Evolutionary conservation across 441 rosid genomes (phyloP), one percentile per base, ranked within the genome.

Genomic region (Flueggea neowawraea): DNA sequence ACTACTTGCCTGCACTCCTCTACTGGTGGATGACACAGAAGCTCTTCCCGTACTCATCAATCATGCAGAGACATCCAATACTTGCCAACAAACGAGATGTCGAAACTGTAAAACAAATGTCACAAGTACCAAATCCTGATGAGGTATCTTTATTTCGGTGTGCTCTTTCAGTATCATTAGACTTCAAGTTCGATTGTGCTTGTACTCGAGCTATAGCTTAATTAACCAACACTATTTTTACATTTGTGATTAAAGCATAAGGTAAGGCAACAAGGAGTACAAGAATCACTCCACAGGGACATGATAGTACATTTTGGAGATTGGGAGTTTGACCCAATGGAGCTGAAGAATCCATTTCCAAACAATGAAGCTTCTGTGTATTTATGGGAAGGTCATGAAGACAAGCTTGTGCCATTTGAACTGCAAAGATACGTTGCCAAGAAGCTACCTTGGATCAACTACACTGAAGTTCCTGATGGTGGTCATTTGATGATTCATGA

Each of bases 11-110:
- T 7, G 78, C 82, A 71, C 60, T 89, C 22, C 64, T 87, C 16
- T 75, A 88, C 72, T 89, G 93, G 96, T 92, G 91, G 91, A 78
- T 87, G 77, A 78, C 84, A 50, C 89, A 87, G 66, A 87, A 83
- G 54, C 68, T 70, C 73, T 83, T 87, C 62, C 82, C 89, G 22
- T 68, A 70, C 10, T 56, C 62, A 9, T 61, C 67, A 13, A 54
- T 55, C 33, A 16, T 69, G 58, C 60, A 76, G 8, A 66, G 68
- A 52, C 69, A 61, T 32, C 76, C 80, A 14, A 58, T 64, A 16
- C 45, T 76, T 50, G 64, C 73, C 44, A 72, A 70, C 54, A 62
- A 61, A 12, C 63, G 64, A 61, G 85, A 80, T 17, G 0, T 63
- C 0, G 54, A 72, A 66, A 66, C 66, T 1, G 13, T 73, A 2